Percentiles rank a stretch among this genome's conserved stretches.
Conservation (phyloP, 2,329 filamentous ascomycete species). For the Aspergillus latus region DNA sequence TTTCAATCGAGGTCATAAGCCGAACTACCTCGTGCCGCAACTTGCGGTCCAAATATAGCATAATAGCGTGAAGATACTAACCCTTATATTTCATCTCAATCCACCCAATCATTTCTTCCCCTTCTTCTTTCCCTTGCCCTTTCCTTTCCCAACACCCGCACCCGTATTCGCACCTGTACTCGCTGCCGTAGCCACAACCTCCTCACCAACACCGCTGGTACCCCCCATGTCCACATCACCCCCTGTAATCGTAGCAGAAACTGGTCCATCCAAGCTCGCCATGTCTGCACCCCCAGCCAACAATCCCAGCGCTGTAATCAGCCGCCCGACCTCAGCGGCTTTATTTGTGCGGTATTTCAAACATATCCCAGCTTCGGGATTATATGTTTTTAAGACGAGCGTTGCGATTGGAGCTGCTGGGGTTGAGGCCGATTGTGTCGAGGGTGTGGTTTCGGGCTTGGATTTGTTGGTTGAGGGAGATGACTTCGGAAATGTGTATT, state of each 20-base stretch:
- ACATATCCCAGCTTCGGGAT: slow-evolving; percentile 74
- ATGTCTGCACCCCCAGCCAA: slow-evolving; percentile 69
- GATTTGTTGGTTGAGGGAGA: slow-evolving; percentile 30
- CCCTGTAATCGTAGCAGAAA: background rate
- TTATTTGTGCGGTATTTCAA: slow-evolving; percentile 92
- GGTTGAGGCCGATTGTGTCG: slow-evolving; percentile 17
- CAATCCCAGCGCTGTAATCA: slow-evolving; percentile 74
- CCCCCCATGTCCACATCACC: slow-evolving; percentile 17
- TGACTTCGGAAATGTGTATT: slow-evolving; percentile 68
- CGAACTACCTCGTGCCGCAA: background rate
- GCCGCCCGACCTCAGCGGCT: slow-evolving; percentile 80
- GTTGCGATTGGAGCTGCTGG: slow-evolving; percentile 56
- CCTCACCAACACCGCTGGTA: slow-evolving; percentile 11
- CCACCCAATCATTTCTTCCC: slow-evolving; percentile 60
- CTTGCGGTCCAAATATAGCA: background rate
- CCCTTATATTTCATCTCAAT: background rate
- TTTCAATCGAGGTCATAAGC: background rate
- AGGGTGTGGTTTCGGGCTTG: slow-evolving; percentile 28
- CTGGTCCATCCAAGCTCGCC: slow-evolving; percentile 56
- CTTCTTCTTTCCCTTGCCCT: slow-evolving; percentile 64
- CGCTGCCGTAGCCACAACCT: slow-evolving; percentile 29
- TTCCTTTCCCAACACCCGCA: slow-evolving; percentile 31
- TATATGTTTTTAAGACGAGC: slow-evolving; percentile 85
- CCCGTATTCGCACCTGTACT: slow-evolving; percentile 25
- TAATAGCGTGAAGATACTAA: background rate